A percentile compares a stretch with the other conserved stretches of the same genome.
These are phyloP conservation scores for Protomyces macrosporus DNA, from an alignment of 1,139 yeast genomes.

Conservation along the genomic window DNA sequence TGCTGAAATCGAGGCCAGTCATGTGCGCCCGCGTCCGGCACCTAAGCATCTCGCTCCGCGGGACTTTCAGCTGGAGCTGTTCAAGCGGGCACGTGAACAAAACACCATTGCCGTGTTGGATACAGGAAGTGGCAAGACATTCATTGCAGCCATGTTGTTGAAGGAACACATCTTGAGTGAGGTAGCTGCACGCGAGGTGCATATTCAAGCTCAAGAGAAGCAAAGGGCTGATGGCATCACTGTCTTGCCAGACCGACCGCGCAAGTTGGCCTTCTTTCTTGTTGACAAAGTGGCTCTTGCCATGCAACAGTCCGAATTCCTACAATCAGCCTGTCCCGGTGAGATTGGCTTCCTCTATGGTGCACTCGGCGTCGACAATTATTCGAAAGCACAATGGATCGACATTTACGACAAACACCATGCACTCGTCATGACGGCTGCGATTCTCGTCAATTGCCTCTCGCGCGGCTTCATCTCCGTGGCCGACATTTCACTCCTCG, in stretches of 20 bases:
- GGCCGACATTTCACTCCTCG: constrained; percentile 7
- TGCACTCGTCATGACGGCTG: constrained; percentile 30
- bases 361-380: constrained; percentile 26
- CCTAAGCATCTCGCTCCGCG: constrained; percentile 5
- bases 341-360: constrained; percentile 26
- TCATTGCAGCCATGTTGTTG: constrained; percentile 28
- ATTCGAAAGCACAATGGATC: constrained; percentile 21
- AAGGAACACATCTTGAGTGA: constrained; percentile 12
- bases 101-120: constrained; percentile 30
- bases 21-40: background rate
- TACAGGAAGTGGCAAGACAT: constrained; percentile 30
- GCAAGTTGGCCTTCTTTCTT: constrained; percentile 24
- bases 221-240: background rate
- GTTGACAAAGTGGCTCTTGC: constrained; percentile 30
- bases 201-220: background rate
- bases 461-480: constrained; percentile 25
- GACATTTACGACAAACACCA: constrained; percentile 25
- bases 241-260: background rate
- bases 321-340: constrained; percentile 24
- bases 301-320: constrained; percentile 29
- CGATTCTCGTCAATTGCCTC: constrained; percentile 27
- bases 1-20: background rate
- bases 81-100: constrained; percentile 13
- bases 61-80: constrained; percentile 28
- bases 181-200: background rate